Conservation (phyloP, 495 filamentous ascomycete species). For the Aspergillus avenaceus region DNA sequence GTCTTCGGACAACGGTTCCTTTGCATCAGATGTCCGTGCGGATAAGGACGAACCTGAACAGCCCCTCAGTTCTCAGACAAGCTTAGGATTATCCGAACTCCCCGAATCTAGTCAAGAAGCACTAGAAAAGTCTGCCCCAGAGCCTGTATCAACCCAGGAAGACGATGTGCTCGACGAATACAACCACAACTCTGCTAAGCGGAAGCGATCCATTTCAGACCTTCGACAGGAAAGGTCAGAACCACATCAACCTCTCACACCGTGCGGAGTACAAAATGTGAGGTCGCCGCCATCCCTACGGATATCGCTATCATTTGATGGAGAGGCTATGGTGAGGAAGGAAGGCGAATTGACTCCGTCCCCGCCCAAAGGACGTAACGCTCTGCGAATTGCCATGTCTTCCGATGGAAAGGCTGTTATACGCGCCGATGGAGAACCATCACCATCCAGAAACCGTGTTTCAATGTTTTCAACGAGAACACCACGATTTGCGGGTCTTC, state of each 20-base stretch:
- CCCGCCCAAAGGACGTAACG: constrained; percentile 54
- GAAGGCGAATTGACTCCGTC: constrained; percentile 63
- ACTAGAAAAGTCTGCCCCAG: constrained; percentile 19
- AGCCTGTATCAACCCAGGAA: constrained; percentile 12
- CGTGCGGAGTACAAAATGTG: constrained; percentile 15
- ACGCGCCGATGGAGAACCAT: constrained; percentile 43
- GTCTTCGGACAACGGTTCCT: constrained; percentile 29
- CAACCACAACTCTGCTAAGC: constrained; percentile 23
- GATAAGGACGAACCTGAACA: constrained; percentile 26
- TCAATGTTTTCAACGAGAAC: constrained; percentile 49
- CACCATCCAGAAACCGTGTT: constrained; percentile 48
- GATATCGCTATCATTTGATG: constrained; percentile 74
- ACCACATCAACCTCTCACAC: constrained; percentile 12
- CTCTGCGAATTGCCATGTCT: constrained; percentile 45
- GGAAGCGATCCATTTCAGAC: constrained; percentile 37
- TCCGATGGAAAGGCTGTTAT: constrained; percentile 50
- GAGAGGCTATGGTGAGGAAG: constrained; percentile 74
- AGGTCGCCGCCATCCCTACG: constrained; percentile 45
- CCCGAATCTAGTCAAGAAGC: constrained; percentile 26
- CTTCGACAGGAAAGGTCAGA: constrained; percentile 14
- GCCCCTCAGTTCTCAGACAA: constrained; percentile 34
- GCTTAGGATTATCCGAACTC: constrained; percentile 29
- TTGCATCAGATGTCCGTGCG: constrained; percentile 27
- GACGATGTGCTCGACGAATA: constrained; percentile 17
- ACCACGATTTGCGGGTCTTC: constrained; percentile 51